Evolutionary conservation across 73 alveolate genomes (phyloP).

Genomic region (Tetrahymena malaccensis): DNA sequence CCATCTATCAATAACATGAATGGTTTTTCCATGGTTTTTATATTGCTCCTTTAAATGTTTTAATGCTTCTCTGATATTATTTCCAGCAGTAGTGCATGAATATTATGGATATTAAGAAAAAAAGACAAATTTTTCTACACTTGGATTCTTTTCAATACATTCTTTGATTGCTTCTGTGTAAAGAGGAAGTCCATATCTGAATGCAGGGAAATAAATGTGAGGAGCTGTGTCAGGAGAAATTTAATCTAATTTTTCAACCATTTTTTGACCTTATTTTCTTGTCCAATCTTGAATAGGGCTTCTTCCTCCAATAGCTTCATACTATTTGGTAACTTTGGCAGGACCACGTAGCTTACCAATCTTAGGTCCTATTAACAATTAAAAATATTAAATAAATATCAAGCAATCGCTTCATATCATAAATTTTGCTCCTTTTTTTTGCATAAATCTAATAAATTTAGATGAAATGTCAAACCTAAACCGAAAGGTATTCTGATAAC

Average conservation of each 20-base stretch:
- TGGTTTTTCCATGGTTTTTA: slow-evolving; percentile 4
- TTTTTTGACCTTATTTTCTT: slow-evolving; percentile 41
- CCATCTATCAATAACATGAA: slow-evolving; percentile 54
- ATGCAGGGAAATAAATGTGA: slow-evolving; percentile 49
- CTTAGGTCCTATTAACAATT: slow-evolving; percentile 3
- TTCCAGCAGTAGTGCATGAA: slow-evolving; percentile 62
- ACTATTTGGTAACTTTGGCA: slow-evolving; percentile 32
- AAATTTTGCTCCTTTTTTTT: not conserved
- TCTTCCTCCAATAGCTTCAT: slow-evolving; percentile 51
- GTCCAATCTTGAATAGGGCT: slow-evolving; percentile 67
- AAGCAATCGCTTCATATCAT: no score
- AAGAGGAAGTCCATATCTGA: slow-evolving; percentile 54
- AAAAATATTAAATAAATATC: not conserved
- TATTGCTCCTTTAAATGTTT: slow-evolving; percentile 19
- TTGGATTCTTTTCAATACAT: slow-evolving; percentile 33
- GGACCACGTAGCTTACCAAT: slow-evolving; percentile 42
- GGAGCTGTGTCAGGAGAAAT: slow-evolving; percentile 39
- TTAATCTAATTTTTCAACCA: slow-evolving; percentile 27
- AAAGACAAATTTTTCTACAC: slow-evolving; percentile 41
- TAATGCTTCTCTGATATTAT: slow-evolving; percentile 33
- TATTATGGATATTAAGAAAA: slow-evolving; percentile 61
- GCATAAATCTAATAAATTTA: not conserved
- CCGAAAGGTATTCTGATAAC: slow-evolving; percentile 43
- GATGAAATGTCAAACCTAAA: not conserved
- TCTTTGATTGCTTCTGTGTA: slow-evolving; percentile 38